phyloP scores from a whole-genome alignment of 2,329 filamentous ascomycete species.

The Penicillium verrucosum region DNA sequence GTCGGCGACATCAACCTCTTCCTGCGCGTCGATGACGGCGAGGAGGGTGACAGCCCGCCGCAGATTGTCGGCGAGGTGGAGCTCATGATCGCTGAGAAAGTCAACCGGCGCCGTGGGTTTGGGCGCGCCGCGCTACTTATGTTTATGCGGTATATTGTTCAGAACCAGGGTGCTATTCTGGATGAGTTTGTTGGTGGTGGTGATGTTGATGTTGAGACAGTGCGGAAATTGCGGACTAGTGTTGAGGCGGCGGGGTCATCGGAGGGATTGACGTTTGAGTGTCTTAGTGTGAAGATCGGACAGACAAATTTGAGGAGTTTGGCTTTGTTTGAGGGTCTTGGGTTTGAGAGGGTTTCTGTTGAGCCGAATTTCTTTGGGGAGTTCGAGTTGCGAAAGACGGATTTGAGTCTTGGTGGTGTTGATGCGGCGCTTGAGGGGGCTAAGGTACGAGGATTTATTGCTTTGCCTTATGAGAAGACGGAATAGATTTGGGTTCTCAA shows the following conservation, averaged over 20 bases:
- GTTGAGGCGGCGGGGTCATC: conserved; percentile 3
- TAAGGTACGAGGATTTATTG: conserved; percentile 37
- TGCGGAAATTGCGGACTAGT: conserved; percentile 14
- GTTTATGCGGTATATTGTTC: conserved; percentile 67
- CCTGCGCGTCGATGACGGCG: conserved; percentile 59
- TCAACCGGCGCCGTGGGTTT: conserved; percentile 59
- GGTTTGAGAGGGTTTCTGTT: conserved; percentile 52
- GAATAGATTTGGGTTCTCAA: conserved; percentile 4
- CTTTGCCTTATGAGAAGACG: conserved; percentile 36
- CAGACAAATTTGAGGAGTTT: conserved; percentile 56
- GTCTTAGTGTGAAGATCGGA: conserved; percentile 62
- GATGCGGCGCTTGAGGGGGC: conserved; percentile 28
- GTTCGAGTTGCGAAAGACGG: conserved; percentile 53
- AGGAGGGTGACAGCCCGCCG: conserved; percentile 35
- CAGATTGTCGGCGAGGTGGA: conserved; percentile 69
- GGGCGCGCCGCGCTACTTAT: conserved; percentile 63
- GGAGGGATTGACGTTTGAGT: conserved; percentile 27
- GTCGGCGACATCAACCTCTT: conserved; percentile 81
- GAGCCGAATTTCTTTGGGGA: conserved; percentile 66
- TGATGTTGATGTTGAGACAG: conserved; percentile 10
- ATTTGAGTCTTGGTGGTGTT: conserved; percentile 28
- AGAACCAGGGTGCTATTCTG: conserved; percentile 55
- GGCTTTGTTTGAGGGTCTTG: conserved; percentile 58
- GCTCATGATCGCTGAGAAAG: conserved; percentile 72
- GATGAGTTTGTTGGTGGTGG: conserved; percentile 48